Conservation (phyloP, 2,329 filamentous ascomycete genomes). For the Aspergillus sp. region DNA sequence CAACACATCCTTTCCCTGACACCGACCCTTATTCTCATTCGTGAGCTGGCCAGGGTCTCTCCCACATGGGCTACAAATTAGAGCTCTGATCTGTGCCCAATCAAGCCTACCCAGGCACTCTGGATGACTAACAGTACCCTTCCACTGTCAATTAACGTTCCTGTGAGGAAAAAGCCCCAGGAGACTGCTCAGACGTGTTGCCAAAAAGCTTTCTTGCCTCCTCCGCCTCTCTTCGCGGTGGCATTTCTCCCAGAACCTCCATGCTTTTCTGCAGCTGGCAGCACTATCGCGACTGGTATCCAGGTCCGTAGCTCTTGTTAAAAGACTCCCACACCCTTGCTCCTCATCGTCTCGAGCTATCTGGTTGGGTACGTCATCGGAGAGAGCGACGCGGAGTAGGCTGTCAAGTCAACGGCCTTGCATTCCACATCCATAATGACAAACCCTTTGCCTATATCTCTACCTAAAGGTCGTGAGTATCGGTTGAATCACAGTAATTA, state of each 20-base stretch:
- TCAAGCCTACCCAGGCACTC: not conserved
- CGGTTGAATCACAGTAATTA: too few species aligned
- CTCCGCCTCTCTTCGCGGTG: not conserved
- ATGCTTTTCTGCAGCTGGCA: not conserved
- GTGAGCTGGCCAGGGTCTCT: too few species aligned
- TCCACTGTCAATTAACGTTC: too few species aligned
- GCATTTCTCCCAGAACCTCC: not conserved
- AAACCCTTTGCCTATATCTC: not conserved
- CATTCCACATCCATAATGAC: not conserved
- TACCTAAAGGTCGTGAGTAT: not conserved
- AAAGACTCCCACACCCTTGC: slow-evolving; percentile 45
- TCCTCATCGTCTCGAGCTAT: slow-evolving; percentile 39
- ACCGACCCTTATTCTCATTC: too few species aligned
- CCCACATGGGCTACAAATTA: too few species aligned
- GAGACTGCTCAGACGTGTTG: not conserved
- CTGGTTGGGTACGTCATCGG: not conserved
- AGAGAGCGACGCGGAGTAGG: not conserved
- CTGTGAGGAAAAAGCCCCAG: too few species aligned
- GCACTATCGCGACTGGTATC: not conserved
- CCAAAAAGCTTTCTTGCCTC: not conserved
- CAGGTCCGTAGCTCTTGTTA: not conserved
- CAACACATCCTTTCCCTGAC: too few species aligned
- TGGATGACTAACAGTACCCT: not conserved
- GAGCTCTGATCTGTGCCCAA: too few species aligned
- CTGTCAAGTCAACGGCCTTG: not conserved